Percentiles rank a stretch among this genome's conserved stretches.
Conservation (phyloP, 495 filamentous ascomycete genomes). For the Daldinia grandis region DNA sequence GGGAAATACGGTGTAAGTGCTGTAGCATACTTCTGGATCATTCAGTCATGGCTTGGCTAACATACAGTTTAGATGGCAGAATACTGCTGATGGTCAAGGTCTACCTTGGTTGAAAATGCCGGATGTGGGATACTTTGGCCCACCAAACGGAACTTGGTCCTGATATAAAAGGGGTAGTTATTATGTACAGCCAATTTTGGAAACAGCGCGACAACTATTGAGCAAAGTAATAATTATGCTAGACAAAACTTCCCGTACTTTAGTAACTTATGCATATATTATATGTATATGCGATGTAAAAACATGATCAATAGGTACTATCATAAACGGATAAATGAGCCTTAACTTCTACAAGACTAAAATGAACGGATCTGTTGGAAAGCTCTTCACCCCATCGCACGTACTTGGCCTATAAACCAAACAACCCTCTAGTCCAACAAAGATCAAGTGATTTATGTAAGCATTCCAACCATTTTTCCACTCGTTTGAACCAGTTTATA, state of each 20-base stretch:
- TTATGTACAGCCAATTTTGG: too few species aligned
- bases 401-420: too few species aligned
- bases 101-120: slow-evolving; percentile 54
- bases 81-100: slow-evolving; percentile 57
- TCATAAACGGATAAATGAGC: too few species aligned
- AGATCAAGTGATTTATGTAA: too few species aligned
- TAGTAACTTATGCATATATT: background rate
- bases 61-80: slow-evolving; percentile 48
- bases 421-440: too few species aligned
- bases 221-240: background rate
- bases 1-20: slow-evolving; percentile 45
- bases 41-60: slow-evolving; percentile 5
- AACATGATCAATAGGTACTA: too few species aligned
- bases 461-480: too few species aligned
- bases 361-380: too few species aligned
- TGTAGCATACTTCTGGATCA: background rate
- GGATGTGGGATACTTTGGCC: slow-evolving; percentile 56
- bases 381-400: too few species aligned
- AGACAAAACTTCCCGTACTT: background rate
- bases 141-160: slow-evolving; percentile 54
- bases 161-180: background rate
- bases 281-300: too few species aligned
- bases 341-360: too few species aligned
- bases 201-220: background rate
- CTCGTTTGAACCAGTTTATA: background rate